Evolutionary conservation across 2,329 filamentous ascomycete genomes (phyloP).

Genomic region (Chaetomium sp.): DNA sequence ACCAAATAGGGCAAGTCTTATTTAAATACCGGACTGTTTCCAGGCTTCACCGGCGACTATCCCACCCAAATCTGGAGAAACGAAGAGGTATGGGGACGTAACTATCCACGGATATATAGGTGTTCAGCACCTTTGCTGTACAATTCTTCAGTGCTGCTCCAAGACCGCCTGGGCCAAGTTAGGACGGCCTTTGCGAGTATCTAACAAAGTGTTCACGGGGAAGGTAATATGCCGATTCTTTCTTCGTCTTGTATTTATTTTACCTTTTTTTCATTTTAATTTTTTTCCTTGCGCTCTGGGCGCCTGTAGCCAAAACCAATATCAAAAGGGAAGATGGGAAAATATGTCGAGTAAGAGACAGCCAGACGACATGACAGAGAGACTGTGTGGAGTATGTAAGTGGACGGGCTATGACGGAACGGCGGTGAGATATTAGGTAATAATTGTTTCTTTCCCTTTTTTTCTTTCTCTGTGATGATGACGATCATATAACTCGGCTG

Average conservation of each 20-base stretch:
- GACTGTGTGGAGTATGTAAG: too few relatives aligned
- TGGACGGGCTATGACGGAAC: too few relatives aligned
- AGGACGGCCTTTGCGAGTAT: too few relatives aligned
- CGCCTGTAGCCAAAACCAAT: constrained; percentile 3
- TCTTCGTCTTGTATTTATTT: constrained; percentile 13
- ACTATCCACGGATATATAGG: not conserved
- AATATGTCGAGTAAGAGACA: not conserved
- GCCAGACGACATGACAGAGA: too few relatives aligned
- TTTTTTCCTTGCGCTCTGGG: constrained; percentile 9
- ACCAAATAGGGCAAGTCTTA: too few relatives aligned
- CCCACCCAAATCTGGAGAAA: not conserved
- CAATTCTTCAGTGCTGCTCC: not conserved
- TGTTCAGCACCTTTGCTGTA: not conserved
- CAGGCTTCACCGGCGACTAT: too few relatives aligned
- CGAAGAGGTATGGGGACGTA: not conserved
- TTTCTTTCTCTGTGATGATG: too few relatives aligned
- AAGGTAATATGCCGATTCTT: not conserved
- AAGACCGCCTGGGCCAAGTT: not conserved
- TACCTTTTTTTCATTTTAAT: not conserved
- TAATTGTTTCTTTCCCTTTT: not conserved
- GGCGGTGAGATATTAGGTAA: constrained; percentile 9
- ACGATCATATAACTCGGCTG: too few relatives aligned
- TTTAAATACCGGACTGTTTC: too few relatives aligned
- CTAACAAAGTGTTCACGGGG: not conserved
- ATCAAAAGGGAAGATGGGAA: constrained; percentile 5